Evolutionary conservation across 257 asterid species (phyloP), one percentile per base, ranked within the genome.

Genomic region (Plantago major): DNA sequence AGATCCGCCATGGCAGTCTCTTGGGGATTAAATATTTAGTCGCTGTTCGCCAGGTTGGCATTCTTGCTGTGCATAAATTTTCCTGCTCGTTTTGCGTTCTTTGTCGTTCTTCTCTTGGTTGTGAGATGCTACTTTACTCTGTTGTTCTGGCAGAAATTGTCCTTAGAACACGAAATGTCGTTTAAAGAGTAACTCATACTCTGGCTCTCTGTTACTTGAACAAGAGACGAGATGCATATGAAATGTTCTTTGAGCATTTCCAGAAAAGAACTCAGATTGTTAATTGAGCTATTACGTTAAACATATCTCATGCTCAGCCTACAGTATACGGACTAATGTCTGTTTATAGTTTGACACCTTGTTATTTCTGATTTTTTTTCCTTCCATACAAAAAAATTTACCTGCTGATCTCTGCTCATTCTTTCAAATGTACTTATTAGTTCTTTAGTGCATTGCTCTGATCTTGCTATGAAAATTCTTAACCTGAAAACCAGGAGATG

Each of bases 1-100:
- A 93, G 84, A 89, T 93, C 76, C 97, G 99, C 42, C 99, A 93
- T 68, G 96, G 99, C 64, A 85, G 99, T 74, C 97, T 93, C 62
- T 80, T 89, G 91, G 99, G 99, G 53, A 87, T 87, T 72, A 93
- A 93, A 62, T 93, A 93, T 72, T 73, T 93, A 66, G 95, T 93
- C 70, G 99, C 99, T 33, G 99, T 93, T 53, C 90, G 99, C n/a
- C 95, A 85, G 97, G 99, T 92, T 70, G 42, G 53, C 40, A 57
- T 65, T 58, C 67, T 60, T 71, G 42, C 58, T 18, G 16, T 60
- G 62, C 22, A 42, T 59, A 50, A 46, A 38, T 55, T 40, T 58
- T 30, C 63, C 57, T 66, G 54, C 49, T 5, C 18, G 7, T 48
- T 54, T 53, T 66, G 40, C 40, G 3, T 40, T 42, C 12, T 50